Percentiles rank a stretch among this genome's conserved stretches.
Conservation (phyloP, 148 eudicot genomes). For the Polygonum maritimum region DNA sequence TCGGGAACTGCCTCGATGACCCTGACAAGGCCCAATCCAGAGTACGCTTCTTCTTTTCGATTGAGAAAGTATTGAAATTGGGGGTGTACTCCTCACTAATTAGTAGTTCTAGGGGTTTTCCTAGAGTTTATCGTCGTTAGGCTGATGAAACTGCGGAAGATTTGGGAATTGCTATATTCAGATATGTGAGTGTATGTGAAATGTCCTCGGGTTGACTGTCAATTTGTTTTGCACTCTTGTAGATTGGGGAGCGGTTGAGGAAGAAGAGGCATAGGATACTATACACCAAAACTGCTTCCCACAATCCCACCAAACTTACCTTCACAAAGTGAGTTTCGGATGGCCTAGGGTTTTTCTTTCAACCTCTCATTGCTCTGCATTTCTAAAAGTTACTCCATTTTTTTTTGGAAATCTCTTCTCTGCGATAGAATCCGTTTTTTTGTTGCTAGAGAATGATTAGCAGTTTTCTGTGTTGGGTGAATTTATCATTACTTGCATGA, state of each 20-base stretch:
- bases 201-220: neutral
- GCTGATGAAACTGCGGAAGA: neutral
- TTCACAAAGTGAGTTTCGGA: constrained; percentile 58
- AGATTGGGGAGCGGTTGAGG: constrained; percentile 90
- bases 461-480: too few species aligned
- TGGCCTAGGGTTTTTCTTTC: neutral
- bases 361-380: too few species aligned
- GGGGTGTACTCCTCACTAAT: too few species aligned
- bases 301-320: constrained; percentile 53
- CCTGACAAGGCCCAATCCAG: constrained; percentile 64
- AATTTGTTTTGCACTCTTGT: constrained; percentile 2
- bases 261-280: constrained; percentile 68
- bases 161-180: neutral
- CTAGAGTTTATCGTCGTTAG: neutral
- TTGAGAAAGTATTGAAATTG: too few species aligned
- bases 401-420: too few species aligned
- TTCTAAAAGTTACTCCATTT: too few species aligned
- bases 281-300: constrained; percentile 83
- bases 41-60: constrained; percentile 29
- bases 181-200: neutral
- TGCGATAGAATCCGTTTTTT: too few species aligned
- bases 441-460: neutral
- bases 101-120: neutral
- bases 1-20: constrained; percentile 69
- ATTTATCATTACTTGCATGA: too few species aligned